A percentile compares a stretch with the other conserved stretches of the same genome.
Conservation (phyloP, 1,139 yeast species). For the Taphrina deformans region DNA sequence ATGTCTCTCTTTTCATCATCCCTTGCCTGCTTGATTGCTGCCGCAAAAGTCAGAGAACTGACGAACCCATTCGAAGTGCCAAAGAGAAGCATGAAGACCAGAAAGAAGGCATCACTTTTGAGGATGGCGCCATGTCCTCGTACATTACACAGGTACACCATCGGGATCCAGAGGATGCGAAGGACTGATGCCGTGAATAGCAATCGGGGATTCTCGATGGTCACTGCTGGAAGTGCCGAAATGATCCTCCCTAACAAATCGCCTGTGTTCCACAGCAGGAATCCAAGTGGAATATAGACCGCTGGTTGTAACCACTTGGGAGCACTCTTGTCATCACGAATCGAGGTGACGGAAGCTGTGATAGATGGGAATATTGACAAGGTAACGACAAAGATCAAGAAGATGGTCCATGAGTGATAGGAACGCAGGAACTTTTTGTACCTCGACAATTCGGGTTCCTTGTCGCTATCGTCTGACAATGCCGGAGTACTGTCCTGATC, state of each 20-base stretch:
- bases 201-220: conserved; percentile 39
- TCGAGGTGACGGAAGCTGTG: conserved; percentile 69
- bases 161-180: conserved; percentile 60
- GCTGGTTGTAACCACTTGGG: conserved; percentile 48
- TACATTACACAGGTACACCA: conserved; percentile 60
- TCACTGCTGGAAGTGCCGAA: conserved; percentile 41
- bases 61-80: conserved; percentile 88
- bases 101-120: conserved; percentile 65
- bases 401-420: conserved; percentile 66
- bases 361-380: conserved; percentile 78
- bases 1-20: conserved; percentile 1
- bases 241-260: conserved; percentile 75
- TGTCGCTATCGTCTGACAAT: conserved; percentile 11
- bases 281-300: conserved; percentile 72
- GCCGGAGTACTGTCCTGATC: conserved; percentile 3
- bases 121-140: conserved; percentile 50
- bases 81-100: conserved; percentile 68
- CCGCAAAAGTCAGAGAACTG: conserved; percentile 38
- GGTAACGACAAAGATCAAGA: conserved; percentile 72
- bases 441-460: conserved; percentile 5
- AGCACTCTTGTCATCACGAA: conserved; percentile 44
- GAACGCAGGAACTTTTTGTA: conserved; percentile 50
- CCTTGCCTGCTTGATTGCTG: conserved; percentile 18
- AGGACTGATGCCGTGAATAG: conserved; percentile 54
- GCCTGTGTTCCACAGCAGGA: conserved; percentile 84